Evolutionary conservation across 345 rosid species (phyloP).

Genomic region (Brassica cretica): DNA sequence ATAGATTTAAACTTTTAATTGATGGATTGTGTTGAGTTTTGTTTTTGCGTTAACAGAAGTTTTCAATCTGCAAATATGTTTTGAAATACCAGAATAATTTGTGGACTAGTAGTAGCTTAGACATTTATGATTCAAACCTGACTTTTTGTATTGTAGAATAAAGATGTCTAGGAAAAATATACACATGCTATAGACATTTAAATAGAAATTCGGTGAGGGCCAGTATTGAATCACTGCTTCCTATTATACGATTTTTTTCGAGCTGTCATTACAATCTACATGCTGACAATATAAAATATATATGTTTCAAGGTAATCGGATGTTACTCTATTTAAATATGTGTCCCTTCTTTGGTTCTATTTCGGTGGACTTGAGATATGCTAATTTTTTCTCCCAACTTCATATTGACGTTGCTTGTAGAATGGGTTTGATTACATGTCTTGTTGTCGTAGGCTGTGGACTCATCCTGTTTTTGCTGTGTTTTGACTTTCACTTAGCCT

Average conservation of each 20-base stretch:
- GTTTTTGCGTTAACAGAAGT: not conserved
- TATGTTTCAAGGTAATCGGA: too few species aligned
- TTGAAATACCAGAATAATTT: not conserved
- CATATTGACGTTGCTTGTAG: too few species aligned
- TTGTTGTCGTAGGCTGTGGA: too few species aligned
- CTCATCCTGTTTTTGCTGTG: too few species aligned
- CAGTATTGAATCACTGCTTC: conserved; percentile 13
- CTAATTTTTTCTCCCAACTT: too few species aligned
- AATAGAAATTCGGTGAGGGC: conserved; percentile 6
- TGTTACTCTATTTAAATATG: too few species aligned
- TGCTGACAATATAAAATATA: not conserved
- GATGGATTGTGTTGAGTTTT: not conserved
- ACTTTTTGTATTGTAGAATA: not conserved
- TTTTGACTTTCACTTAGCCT: too few species aligned
- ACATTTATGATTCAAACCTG: conserved; percentile 4
- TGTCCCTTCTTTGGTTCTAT: too few species aligned
- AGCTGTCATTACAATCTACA: conserved; percentile 32
- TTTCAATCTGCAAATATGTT: not conserved
- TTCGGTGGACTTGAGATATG: too few species aligned
- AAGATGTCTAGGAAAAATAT: not conserved
- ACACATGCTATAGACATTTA: not conserved
- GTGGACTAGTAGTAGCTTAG: not conserved
- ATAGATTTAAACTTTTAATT: not conserved
- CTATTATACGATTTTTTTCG: conserved; percentile 2
- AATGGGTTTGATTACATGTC: too few species aligned